These are phyloP conservation scores for Pseudonitzschia delicatissima DNA, from an alignment of 108 stramenopile genomes.

Conservation along the genomic window DNA sequence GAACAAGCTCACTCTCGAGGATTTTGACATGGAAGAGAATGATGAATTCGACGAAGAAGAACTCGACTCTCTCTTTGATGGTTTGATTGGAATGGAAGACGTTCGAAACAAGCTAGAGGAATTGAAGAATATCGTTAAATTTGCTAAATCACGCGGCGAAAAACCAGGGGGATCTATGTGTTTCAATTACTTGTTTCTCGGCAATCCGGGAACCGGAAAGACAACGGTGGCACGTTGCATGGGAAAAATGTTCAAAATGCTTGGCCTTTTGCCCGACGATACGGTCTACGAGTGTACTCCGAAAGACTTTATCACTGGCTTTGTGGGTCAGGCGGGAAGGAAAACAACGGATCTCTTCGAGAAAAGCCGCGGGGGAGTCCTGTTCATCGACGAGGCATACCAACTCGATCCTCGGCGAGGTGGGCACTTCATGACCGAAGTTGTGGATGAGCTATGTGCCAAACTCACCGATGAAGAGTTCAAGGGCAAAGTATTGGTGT, in stretches of 20 bases:
- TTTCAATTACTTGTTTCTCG: conserved; percentile 43
- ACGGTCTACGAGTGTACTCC: conserved; percentile 33
- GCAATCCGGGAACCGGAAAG: conserved; percentile 28
- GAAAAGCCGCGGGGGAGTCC: conserved; percentile 56
- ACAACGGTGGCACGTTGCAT: conserved; percentile 59
- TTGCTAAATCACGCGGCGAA: conserved; percentile 2
- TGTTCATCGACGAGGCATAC: conserved; percentile 82
- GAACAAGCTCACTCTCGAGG: conserved; percentile 28
- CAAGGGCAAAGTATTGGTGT: conserved; percentile 34
- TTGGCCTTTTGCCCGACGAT: conserved; percentile 22
- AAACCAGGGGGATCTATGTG: not conserved
- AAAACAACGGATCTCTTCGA: conserved; percentile 40
- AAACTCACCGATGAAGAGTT: conserved; percentile 44
- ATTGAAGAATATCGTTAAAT: conserved; percentile 18
- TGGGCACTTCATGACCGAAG: conserved; percentile 41
- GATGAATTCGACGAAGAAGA: conserved; percentile 21
- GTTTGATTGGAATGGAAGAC: conserved; percentile 37
- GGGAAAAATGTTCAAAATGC: conserved; percentile 33
- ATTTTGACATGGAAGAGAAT: conserved; percentile 28
- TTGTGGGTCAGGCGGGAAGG: conserved; percentile 33
- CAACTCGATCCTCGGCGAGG: conserved; percentile 26
- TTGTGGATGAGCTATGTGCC: conserved; percentile 43
- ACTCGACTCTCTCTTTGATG: conserved; percentile 25
- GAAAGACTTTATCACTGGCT: conserved; percentile 24
- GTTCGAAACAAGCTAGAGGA: conserved; percentile 29